Evolutionary conservation across 2,329 filamentous ascomycete species (phyloP), one percentile per base, ranked within the genome.

Genomic region (Xylariomycetidae sp.): DNA sequence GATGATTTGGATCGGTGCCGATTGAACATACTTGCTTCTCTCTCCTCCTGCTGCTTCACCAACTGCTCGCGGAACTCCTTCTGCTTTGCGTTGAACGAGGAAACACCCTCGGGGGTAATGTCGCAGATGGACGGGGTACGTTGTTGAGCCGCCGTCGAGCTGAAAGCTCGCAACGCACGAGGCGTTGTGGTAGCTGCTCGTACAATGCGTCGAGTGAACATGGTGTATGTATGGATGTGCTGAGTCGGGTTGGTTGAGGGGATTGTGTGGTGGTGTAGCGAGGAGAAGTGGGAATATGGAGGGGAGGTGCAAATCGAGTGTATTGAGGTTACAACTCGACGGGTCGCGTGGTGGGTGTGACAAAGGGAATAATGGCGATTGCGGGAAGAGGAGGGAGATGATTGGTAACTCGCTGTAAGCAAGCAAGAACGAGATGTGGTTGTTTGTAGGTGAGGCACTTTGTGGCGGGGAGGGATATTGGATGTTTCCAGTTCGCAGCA

Each of bases 31-130:
- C 88, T 89, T 74, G 88, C 85, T 81, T 86, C 82, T 70, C 83
- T 78, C 66, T 85, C 85, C 69, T 82, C 85, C 64, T 85, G 80
- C 58, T 80, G 80, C 63, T 82, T 76, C 51, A 80, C 75, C 53
- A 94, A 69, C 59, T 85, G 78, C 63, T 89, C 81, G 58, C 92
- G 85, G 67, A 96, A 97, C 54, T 81, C 74, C 63, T 82, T 83
- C 68, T 95, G 89, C 63, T 84, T 87, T 53, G 73, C 67, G 58
- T 85, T 87, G 73, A 97, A 98, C 36, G 74, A 70, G 33, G 80
- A 71, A 45, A 85, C 81, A 42, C 78, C 77, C 43, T 85, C 70
- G 30, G 82, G 77, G 28, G 83, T 69, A 52, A 98, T 80, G 63
- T 98, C 89, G 58, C 85, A 83, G 47, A 98, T 77, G 23, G 84